A percentile compares a stretch with the other conserved stretches of the same genome.
Evolutionary conservation across 2,329 filamentous ascomycete species (phyloP).

Genomic region (Ophiostoma himal-ulmi): DNA sequence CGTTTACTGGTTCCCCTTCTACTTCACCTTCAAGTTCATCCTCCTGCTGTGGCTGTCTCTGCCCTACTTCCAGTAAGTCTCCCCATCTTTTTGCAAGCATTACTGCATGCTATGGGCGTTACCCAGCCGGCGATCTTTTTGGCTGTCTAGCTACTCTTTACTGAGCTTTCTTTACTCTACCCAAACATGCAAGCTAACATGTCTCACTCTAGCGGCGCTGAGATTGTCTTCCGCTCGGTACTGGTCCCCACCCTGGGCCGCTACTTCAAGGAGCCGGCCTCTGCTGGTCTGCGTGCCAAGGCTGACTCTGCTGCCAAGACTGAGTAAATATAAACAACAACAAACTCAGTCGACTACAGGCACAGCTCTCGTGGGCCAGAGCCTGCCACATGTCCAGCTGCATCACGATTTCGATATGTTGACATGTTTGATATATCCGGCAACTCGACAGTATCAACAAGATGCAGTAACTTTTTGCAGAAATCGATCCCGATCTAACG

Average conservation of each 20-base stretch:
- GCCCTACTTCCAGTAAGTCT: constrained; percentile 80
- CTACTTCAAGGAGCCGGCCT: constrained; percentile 69
- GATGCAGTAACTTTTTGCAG: background rate
- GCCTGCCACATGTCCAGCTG: background rate
- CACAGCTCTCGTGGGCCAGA: constrained; percentile 13
- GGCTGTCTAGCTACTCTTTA: background rate
- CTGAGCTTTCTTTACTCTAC: background rate
- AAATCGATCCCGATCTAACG: background rate
- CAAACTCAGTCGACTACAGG: constrained; percentile 4
- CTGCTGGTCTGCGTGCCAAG: constrained; percentile 83
- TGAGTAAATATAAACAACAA: constrained; percentile 49
- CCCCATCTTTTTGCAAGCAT: background rate
- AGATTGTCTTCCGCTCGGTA: constrained; percentile 95
- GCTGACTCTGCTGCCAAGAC: constrained; percentile 69
- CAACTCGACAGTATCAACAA: background rate
- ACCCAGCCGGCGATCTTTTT: background rate
- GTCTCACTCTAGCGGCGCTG: constrained; percentile 66
- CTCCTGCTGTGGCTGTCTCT: constrained; percentile 97
- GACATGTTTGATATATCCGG: background rate
- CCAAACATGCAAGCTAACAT: constrained; percentile 10
- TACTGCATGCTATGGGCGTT: background rate
- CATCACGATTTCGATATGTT: background rate
- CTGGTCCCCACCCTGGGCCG: constrained; percentile 84
- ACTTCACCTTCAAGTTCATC: constrained; percentile 99
- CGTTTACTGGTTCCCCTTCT: constrained; percentile 96